Evolutionary conservation across 306 rosid species (phyloP), one percentile per base, ranked within the genome.

Genomic region (Vigna unguiculata): DNA sequence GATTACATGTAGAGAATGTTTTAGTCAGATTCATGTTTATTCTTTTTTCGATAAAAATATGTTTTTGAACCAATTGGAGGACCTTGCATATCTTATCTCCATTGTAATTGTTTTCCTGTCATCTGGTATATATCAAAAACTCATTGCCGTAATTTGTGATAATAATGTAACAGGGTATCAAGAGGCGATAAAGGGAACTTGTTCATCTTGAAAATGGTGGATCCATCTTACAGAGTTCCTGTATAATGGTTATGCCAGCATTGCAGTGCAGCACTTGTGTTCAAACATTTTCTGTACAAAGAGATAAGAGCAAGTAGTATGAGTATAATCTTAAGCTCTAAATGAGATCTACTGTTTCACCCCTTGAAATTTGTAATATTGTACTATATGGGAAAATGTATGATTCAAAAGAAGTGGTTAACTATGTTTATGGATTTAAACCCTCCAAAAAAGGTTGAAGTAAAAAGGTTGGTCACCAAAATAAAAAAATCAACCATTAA

Each of bases 151-250:
- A 25, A 34, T 65, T 49, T 51, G 15, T 67, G 15, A 24, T 45
- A 53, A 16, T 69, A 22, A 71, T 45, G 62, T 85, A 40, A 74
- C 97, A 91, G 98, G 85, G 88, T 93, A 51, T 91, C 98, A 51
- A 90, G 97, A 86, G 97, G 96, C 21, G 97, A 93, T 78, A 88
- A 86, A 82, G 98, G 98, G 77, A 93, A 93, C 88, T 81, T 93
- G 86, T 91, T 93, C 86, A 67, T 93, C 81, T 75, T 90, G 89
- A 93, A 88, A 85, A 87, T 91, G 98, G 83, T 90, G 1, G 94
- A 93, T 79, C 96, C 90, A 24, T 90, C 97, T 14, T 93, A 93
- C 77, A 85, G 91, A 53, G 89, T 91, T 70, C 97, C 97, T 57
- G 66, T 22, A 62, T 88, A 82, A 91, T 71, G 64, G 6, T 41